A percentile compares a stretch with the other conserved stretches of the same genome.
Evolutionary conservation across 2,329 filamentous ascomycete species (phyloP).

Genomic region (Trichoderma endophyticum): DNA sequence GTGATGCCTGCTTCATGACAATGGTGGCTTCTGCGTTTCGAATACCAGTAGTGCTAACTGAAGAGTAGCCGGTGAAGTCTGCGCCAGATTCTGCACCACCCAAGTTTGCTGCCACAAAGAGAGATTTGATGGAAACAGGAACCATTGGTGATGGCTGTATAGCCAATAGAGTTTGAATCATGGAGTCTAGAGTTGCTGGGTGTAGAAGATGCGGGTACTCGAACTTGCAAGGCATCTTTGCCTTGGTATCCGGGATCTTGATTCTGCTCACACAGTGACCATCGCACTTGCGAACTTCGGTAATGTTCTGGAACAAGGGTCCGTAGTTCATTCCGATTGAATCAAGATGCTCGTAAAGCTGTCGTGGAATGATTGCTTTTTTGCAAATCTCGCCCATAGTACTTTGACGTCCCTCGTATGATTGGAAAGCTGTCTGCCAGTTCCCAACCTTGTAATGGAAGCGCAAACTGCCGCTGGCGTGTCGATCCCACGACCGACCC

Average conservation of each 20-base stretch:
- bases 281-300: slow-evolving; percentile 32
- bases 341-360: slow-evolving; percentile 50
- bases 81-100: slow-evolving; percentile 29
- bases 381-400: slow-evolving; percentile 30
- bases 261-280: slow-evolving; percentile 38
- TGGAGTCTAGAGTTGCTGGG: slow-evolving; percentile 54
- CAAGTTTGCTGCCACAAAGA: slow-evolving; percentile 45
- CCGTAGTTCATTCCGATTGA: slow-evolving; percentile 53
- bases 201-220: slow-evolving; percentile 57
- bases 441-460: slow-evolving; percentile 28
- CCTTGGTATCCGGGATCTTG: slow-evolving; percentile 47
- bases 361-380: slow-evolving; percentile 38
- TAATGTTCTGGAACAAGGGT: slow-evolving; percentile 48
- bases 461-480: slow-evolving; percentile 37
- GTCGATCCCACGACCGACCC: slow-evolving; percentile 40
- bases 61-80: slow-evolving; percentile 42
- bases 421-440: slow-evolving; percentile 22
- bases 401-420: slow-evolving; percentile 26
- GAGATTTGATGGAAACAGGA: slow-evolving; percentile 43
- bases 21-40: slow-evolving; percentile 43
- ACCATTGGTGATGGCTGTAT: slow-evolving; percentile 48
- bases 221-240: slow-evolving; percentile 51
- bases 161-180: slow-evolving; percentile 52
- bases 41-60: slow-evolving; percentile 34
- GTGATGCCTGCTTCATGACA: slow-evolving; percentile 38